phyloP scores from a whole-genome alignment of 1,139 yeast species.

The Candida sanyaensis region DNA sequence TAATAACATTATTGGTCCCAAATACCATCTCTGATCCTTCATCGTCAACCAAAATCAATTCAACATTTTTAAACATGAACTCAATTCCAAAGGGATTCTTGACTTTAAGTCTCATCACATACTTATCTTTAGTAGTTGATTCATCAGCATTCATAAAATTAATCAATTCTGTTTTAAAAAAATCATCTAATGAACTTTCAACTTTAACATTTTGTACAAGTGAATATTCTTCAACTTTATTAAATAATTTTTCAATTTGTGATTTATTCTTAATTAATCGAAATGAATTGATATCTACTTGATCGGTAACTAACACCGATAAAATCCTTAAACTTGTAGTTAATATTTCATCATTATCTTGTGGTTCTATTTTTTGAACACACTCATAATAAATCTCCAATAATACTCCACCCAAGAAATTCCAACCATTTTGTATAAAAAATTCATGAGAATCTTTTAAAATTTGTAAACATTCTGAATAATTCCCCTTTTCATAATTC shows the following conservation, averaged over 20 bases:
- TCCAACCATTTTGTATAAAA: conserved; percentile 75
- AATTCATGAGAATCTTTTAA: conserved; percentile 69
- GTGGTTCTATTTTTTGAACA: conserved; percentile 45
- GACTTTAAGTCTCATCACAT: conserved; percentile 26
- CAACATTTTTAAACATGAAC: conserved; percentile 22
- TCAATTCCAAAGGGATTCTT: conserved; percentile 28
- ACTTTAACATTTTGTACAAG: conserved; percentile 16
- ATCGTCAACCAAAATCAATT: conserved; percentile 21
- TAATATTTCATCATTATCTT: conserved; percentile 24
- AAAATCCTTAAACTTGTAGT: conserved; percentile 36
- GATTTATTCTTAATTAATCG: conserved; percentile 21
- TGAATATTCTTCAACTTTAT: conserved; percentile 24
- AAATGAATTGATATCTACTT: conserved; percentile 33
- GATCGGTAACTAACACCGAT: conserved; percentile 25
- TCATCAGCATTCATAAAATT: conserved; percentile 29
- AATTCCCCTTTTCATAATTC: conserved; percentile 59
- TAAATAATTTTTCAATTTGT: conserved; percentile 24
- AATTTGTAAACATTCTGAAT: conserved; percentile 60
- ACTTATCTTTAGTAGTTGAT: conserved; percentile 18
- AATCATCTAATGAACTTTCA: conserved; percentile 29
- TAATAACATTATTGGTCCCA: not conserved
- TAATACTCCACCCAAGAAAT: conserved; percentile 62
- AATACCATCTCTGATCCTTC: conserved; percentile 13
- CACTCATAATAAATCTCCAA: conserved; percentile 71
- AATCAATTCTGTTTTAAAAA: conserved; percentile 29